These are phyloP conservation scores for Fusarium xyrophilum DNA, from an alignment of 2,329 filamentous ascomycete species.

Conservation along the genomic window DNA sequence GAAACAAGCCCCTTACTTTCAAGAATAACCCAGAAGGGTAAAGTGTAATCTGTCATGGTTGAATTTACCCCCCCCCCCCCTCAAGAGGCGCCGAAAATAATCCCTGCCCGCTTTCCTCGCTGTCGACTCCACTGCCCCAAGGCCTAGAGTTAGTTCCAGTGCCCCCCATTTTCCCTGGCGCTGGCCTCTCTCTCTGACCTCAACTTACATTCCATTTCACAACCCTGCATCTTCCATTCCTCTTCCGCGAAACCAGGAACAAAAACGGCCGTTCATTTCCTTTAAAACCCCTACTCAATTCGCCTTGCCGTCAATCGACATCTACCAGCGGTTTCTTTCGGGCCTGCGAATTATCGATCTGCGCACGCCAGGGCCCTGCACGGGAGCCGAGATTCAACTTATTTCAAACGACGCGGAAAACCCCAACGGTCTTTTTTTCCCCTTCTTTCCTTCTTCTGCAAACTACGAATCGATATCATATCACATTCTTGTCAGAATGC, in stretches of 20 bases:
- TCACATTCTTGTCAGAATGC: constrained; percentile 29
- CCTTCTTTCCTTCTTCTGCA: background rate
- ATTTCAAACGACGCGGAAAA: background rate
- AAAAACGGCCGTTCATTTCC: background rate
- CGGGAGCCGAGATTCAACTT: constrained; percentile 33
- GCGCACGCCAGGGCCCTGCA: constrained; percentile 19
- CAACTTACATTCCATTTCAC: background rate
- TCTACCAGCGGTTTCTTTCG: background rate
- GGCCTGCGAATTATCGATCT: constrained; percentile 15
- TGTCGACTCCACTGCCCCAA: constrained; percentile 17
- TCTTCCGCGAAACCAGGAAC: background rate
- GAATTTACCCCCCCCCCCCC: too few species aligned
- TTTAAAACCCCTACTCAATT: background rate
- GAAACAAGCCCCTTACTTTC: background rate
- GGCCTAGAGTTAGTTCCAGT: background rate
- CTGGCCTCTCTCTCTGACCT: constrained; percentile 15
- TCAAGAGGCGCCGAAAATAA: background rate
- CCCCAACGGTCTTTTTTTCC: background rate
- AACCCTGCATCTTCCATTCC: constrained; percentile 17
- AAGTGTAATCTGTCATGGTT: too few species aligned
- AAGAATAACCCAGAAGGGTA: too few species aligned
- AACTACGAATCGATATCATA: constrained; percentile 2
- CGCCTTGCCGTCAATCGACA: background rate
- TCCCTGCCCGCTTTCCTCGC: background rate
- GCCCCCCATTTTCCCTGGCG: constrained; percentile 12